Percentiles rank a stretch among this genome's conserved stretches.
Conservation (phyloP, 306 rosid genomes). For the Glycine latifolia region DNA sequence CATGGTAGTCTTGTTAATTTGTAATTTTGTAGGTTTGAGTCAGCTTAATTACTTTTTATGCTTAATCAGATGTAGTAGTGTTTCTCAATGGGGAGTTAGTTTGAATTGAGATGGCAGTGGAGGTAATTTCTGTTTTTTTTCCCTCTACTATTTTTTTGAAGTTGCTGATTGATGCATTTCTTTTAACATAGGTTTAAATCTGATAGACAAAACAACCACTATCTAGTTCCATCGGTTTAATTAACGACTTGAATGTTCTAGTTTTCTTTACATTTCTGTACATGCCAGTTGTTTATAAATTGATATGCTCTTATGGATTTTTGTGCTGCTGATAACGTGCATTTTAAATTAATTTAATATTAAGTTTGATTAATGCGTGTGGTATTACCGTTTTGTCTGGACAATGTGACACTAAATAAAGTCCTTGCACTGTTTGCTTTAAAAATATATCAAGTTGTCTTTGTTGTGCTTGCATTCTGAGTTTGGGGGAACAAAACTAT, state of each 20-base stretch:
- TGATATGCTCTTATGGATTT: constrained; percentile 39
- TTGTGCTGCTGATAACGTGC: constrained; percentile 41
- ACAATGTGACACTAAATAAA: constrained; percentile 36
- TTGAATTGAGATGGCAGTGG: constrained; percentile 25
- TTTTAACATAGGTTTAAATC: neutral
- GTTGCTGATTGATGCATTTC: constrained; percentile 14
- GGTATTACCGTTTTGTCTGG: constrained; percentile 35
- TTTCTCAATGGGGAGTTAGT: constrained; percentile 38
- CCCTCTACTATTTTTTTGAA: neutral
- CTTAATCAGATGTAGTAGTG: constrained; percentile 45
- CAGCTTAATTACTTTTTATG: constrained; percentile 48
- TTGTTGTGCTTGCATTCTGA: constrained; percentile 22
- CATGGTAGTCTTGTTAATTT: constrained; percentile 50
- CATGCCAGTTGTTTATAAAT: neutral
- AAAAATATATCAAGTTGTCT: constrained; percentile 23
- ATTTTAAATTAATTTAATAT: neutral
- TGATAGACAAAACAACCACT: constrained; percentile 7
- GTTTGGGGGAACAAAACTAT: constrained; percentile 22
- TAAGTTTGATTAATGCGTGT: constrained; percentile 38
- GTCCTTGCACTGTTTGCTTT: neutral
- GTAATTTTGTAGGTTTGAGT: constrained; percentile 72
- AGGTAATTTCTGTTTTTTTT: constrained; percentile 2
- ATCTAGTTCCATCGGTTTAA: neutral
- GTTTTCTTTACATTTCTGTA: neutral
- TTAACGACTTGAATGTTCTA: neutral